Percentiles rank a stretch among this genome's conserved stretches.
These are phyloP conservation scores for Spathaspora hagerdaliae DNA, from an alignment of 805 yeast genomes.

Conservation along the genomic window DNA sequence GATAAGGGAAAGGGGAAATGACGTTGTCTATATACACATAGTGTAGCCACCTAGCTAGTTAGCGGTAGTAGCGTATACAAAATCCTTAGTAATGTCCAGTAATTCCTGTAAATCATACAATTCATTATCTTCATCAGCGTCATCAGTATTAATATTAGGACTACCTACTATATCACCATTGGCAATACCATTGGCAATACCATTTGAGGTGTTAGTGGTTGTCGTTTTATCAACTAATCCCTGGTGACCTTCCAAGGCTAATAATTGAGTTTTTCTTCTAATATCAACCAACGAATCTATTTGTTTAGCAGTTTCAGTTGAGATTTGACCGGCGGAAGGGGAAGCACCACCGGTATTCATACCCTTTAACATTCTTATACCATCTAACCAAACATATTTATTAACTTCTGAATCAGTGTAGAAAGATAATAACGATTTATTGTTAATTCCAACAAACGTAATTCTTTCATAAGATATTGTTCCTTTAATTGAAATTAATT, in stretches of 20 bases:
- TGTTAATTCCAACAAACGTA: slow-evolving; percentile 41
- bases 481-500: slow-evolving; percentile 53
- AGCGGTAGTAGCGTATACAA: background rate
- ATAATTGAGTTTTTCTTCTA: slow-evolving; percentile 37
- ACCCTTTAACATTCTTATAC: slow-evolving; percentile 50
- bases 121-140: slow-evolving; percentile 8
- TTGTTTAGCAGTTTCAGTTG: slow-evolving; percentile 35
- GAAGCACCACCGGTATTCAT: too few relatives aligned
- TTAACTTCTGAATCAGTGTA: slow-evolving; percentile 68
- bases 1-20: too few relatives aligned
- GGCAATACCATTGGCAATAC: too few relatives aligned
- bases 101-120: slow-evolving; percentile 15
- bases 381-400: slow-evolving; percentile 76
- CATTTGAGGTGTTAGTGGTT: background rate
- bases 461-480: slow-evolving; percentile 57
- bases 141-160: background rate
- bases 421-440: slow-evolving; percentile 48
- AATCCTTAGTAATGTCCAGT: slow-evolving; percentile 8
- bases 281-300: slow-evolving; percentile 30
- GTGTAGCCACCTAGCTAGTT: too few relatives aligned
- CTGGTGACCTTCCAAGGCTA: slow-evolving; percentile 23
- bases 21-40: too few relatives aligned
- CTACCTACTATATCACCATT: background rate
- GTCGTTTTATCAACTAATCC: slow-evolving; percentile 10
- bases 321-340: slow-evolving; percentile 24